A percentile compares a stretch with the other conserved stretches of the same genome.
Conservation (phyloP, 2,329 filamentous ascomycete genomes). For the Aspergillus carbonarius region DNA sequence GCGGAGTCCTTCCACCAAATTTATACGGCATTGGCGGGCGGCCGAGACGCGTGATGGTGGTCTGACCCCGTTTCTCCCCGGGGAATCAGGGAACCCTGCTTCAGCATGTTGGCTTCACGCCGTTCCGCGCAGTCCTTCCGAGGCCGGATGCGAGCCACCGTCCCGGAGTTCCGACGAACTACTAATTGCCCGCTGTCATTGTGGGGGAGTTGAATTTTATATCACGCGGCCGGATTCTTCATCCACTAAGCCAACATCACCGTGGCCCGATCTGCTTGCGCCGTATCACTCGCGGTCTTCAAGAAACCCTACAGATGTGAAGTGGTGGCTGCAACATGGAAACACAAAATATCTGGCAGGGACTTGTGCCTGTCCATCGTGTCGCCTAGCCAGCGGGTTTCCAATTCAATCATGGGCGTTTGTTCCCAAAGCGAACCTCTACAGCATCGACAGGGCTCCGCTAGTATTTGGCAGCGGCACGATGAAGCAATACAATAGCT, state of each 20-base stretch:
- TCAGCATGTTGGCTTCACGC: slow-evolving; percentile 24
- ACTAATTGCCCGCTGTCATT: slow-evolving; percentile 55
- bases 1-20: slow-evolving; percentile 18
- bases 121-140: background rate
- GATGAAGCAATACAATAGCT: slow-evolving; percentile 56
- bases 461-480: slow-evolving; percentile 43
- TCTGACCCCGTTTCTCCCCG: slow-evolving; percentile 27
- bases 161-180: slow-evolving; percentile 28
- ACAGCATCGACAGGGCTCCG: slow-evolving; percentile 39
- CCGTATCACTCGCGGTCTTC: slow-evolving; percentile 45
- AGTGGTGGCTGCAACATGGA: slow-evolving; percentile 59
- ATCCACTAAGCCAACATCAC: slow-evolving; percentile 48
- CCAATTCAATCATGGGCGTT: slow-evolving; percentile 68
- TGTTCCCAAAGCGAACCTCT: slow-evolving; percentile 60
- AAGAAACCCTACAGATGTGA: slow-evolving; percentile 50
- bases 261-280: slow-evolving; percentile 55
- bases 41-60: slow-evolving; percentile 32
- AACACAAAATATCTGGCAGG: slow-evolving; percentile 58
- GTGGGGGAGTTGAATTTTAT: slow-evolving; percentile 55
- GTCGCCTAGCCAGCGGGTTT: slow-evolving; percentile 60
- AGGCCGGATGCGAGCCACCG: background rate
- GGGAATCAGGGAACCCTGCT: slow-evolving; percentile 13
- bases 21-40: slow-evolving; percentile 29
- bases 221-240: slow-evolving; percentile 55
- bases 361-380: slow-evolving; percentile 62